A percentile compares a stretch with the other conserved stretches of the same genome.
Evolutionary conservation across 2,329 filamentous ascomycete species (phyloP).

Genomic region (Allantophomopsis lycopodina): DNA sequence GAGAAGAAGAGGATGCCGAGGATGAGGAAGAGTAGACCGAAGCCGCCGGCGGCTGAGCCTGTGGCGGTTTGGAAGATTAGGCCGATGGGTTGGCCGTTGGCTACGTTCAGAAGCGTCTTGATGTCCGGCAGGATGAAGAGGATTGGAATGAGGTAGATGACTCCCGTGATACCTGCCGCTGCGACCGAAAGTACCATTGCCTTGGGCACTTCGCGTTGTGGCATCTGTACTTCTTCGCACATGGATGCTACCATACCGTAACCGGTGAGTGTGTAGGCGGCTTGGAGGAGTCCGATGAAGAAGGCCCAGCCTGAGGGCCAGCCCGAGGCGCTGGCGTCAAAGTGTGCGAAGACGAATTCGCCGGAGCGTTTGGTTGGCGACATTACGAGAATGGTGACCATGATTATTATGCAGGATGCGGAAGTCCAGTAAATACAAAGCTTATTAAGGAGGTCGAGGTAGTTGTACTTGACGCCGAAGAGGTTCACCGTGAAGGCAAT

Average conservation of each 20-base stretch:
- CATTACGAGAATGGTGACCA: conserved; percentile 44
- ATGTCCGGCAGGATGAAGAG: conserved; percentile 65
- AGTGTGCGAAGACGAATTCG: conserved; percentile 55
- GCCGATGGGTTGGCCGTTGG: conserved; percentile 64
- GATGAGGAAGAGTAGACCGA: conserved; percentile 62
- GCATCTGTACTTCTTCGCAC: conserved; percentile 60
- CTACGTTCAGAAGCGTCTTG: conserved; percentile 43
- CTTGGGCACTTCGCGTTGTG: conserved; percentile 54
- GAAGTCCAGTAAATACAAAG: conserved; percentile 62
- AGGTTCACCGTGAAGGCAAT: conserved; percentile 51
- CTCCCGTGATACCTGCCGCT: conserved; percentile 49
- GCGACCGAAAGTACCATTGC: conserved; percentile 58
- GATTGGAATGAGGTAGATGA: conserved; percentile 58
- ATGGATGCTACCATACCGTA: conserved; percentile 62
- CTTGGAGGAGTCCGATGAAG: conserved; percentile 57
- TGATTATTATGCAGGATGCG: conserved; percentile 51
- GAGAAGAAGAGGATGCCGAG: conserved; percentile 68
- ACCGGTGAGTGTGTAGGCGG: conserved; percentile 17
- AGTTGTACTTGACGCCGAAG: conserved; percentile 38
- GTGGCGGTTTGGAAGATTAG: conserved; percentile 65
- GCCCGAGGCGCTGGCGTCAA: conserved; percentile 49
- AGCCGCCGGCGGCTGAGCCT: conserved; percentile 58
- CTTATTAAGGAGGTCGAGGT: conserved; percentile 56
- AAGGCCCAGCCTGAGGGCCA: conserved; percentile 61
- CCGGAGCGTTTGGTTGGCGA: conserved; percentile 40